Percentiles rank a stretch among this genome's conserved stretches.
These are phyloP conservation scores for Schizopora paradoxa DNA, from an alignment of 1,284 basidiomycete species.

Conservation along the genomic window DNA sequence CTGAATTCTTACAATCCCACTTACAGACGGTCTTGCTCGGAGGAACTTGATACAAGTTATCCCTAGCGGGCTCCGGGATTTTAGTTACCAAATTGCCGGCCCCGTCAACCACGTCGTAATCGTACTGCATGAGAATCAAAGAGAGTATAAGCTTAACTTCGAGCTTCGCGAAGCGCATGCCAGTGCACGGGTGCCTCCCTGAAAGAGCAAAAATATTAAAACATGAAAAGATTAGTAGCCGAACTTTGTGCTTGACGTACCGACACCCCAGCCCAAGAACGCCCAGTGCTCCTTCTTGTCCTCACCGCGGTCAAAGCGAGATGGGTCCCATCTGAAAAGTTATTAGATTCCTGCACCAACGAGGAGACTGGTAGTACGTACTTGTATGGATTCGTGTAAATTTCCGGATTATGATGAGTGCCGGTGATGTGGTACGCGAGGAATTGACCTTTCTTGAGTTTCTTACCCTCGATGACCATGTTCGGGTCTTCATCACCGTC, in stretches of 20 bases:
- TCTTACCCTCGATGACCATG: slow-evolving; percentile 22
- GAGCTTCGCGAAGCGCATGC: slow-evolving; percentile 34
- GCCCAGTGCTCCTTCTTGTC: slow-evolving; percentile 27
- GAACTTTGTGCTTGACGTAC: slow-evolving; percentile 27
- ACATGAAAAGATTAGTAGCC: slow-evolving; percentile 23
- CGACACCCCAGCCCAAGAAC: slow-evolving; percentile 33
- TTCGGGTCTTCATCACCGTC: slow-evolving; percentile 14
- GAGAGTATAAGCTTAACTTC: slow-evolving; percentile 33
- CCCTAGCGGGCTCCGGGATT: slow-evolving; percentile 26
- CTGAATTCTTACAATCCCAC: neutral
- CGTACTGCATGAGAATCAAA: slow-evolving; percentile 29
- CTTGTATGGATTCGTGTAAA: slow-evolving; percentile 30
- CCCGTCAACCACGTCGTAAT: slow-evolving; percentile 29
- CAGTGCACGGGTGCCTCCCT: slow-evolving; percentile 33
- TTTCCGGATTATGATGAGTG: slow-evolving; percentile 29
- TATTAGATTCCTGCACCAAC: neutral
- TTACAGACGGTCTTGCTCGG: neutral
- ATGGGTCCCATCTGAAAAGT: slow-evolving; percentile 25
- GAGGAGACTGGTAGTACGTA: slow-evolving; percentile 20
- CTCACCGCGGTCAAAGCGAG: slow-evolving; percentile 28
- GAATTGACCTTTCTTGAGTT: slow-evolving; percentile 28
- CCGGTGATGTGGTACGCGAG: slow-evolving; percentile 29
- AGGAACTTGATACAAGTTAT: slow-evolving; percentile 21
- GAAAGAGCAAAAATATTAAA: neutral
- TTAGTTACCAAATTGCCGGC: slow-evolving; percentile 21